Conservation (phyloP, 2,329 filamentous ascomycete genomes). For the Colletotrichum karsti region DNA sequence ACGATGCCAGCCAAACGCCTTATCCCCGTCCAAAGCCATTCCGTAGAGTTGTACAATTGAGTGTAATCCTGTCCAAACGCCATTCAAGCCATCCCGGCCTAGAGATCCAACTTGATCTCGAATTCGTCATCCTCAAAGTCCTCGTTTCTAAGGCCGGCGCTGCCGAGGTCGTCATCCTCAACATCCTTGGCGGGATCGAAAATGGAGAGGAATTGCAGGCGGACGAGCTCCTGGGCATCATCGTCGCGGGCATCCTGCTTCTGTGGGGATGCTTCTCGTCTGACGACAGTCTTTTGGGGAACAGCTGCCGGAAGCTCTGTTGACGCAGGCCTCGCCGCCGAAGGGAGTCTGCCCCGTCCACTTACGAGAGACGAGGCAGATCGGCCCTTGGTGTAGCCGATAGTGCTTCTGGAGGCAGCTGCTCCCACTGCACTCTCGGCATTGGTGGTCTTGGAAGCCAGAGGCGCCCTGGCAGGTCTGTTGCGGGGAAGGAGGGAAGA, state of each 20-base stretch:
- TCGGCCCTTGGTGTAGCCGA: constrained; percentile 86
- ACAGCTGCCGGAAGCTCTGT: background rate
- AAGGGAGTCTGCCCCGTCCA: constrained; percentile 26
- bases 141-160: constrained; percentile 33
- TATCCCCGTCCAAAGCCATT: constrained; percentile 4
- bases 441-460: constrained; percentile 55
- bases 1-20: constrained; percentile 25
- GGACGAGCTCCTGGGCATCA: constrained; percentile 45
- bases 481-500: constrained; percentile 40
- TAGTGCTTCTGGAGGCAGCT: constrained; percentile 78
- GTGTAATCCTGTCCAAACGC: constrained; percentile 20
- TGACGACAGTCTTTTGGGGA: background rate
- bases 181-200: constrained; percentile 62
- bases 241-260: constrained; percentile 22
- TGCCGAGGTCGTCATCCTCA: constrained; percentile 47
- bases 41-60: constrained; percentile 7
- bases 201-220: constrained; percentile 65
- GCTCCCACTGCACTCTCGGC: constrained; percentile 69
- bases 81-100: background rate
- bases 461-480: constrained; percentile 45
- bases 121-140: constrained; percentile 65
- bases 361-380: constrained; percentile 56
- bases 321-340: constrained; percentile 17
- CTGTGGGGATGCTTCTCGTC: constrained; percentile 25
- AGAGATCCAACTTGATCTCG: constrained; percentile 55